Evolutionary conservation across 179 eudicot species (phyloP).

Genomic region (Pouteria campechiana): DNA sequence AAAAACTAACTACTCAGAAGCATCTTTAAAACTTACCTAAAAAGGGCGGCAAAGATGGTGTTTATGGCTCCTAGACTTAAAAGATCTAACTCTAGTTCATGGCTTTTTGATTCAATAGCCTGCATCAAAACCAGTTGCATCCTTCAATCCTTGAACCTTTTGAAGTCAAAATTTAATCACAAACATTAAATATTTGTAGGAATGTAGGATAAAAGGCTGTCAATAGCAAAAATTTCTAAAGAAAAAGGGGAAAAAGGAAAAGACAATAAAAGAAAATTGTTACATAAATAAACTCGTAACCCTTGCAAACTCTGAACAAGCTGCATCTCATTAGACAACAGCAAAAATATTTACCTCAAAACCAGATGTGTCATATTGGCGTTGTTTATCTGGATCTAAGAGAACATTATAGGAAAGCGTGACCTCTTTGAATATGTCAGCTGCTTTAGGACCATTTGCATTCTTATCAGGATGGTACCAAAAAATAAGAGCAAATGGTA

Average conservation of each 20-base stretch:
- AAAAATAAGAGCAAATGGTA: no score
- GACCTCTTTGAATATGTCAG: constrained; percentile 85
- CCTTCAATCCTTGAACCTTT: no score
- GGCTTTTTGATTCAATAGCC: constrained; percentile 67
- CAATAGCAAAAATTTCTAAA: no score
- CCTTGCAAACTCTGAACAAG: no score
- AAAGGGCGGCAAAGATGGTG: constrained; percentile 92
- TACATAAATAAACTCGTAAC: no score
- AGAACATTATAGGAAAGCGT: constrained; percentile 85
- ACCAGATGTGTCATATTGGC: constrained; percentile 84
- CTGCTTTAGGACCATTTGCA: constrained; percentile 88
- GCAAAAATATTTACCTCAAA: constrained; percentile 79
- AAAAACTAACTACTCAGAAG: neutral
- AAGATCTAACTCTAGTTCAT: constrained; percentile 94
- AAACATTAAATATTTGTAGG: no score
- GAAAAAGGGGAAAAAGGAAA: no score
- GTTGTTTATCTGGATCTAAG: constrained; percentile 89
- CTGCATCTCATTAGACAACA: no score
- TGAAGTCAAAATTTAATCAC: no score
- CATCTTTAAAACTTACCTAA: constrained; percentile 38
- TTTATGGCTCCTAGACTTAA: constrained; percentile 94
- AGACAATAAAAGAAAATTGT: no score
- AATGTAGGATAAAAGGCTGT: no score
- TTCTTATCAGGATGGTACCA: constrained; percentile 99
- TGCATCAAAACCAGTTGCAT: no score